Evolutionary conservation across 352 stramenopile genomes (phyloP).

Genomic region (Phytophthora nicotianae): DNA sequence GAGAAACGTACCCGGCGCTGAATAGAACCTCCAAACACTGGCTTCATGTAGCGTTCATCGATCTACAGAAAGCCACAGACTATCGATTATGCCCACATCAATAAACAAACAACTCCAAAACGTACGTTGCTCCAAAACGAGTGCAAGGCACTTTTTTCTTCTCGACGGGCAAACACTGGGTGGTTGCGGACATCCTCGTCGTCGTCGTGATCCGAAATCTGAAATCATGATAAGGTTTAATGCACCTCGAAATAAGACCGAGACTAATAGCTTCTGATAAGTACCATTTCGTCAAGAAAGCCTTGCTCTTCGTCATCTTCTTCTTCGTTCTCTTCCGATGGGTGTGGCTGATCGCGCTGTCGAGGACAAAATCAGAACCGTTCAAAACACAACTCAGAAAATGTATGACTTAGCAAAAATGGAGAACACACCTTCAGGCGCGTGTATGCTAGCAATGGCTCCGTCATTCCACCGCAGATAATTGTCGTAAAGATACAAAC

Average conservation of each 20-base stretch:
- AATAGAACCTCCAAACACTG: constrained; percentile 59
- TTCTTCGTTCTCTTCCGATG: constrained; percentile 13
- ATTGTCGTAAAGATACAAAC: constrained; percentile 97
- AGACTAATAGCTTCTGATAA: background rate
- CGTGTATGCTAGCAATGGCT: constrained; percentile 87
- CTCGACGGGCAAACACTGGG: constrained; percentile 26
- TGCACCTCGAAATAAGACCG: background rate
- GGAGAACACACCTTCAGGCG: constrained; percentile 60
- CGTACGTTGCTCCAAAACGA: constrained; percentile 72
- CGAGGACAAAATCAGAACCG: background rate
- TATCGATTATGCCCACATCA: background rate
- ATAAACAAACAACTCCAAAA: background rate
- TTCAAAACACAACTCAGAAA: background rate
- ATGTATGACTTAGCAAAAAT: too few species aligned
- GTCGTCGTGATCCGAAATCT: constrained; percentile 50
- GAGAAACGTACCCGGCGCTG: constrained; percentile 22
- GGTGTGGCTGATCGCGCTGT: constrained; percentile 29
- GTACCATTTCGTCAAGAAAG: constrained; percentile 43
- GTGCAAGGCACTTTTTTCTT: constrained; percentile 43
- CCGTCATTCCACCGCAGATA: constrained; percentile 93
- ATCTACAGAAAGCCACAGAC: constrained; percentile 34
- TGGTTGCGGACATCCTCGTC: constrained; percentile 36
- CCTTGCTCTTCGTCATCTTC: constrained; percentile 57
- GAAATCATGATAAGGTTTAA: background rate
- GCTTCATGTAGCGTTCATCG: constrained; percentile 74